These are phyloP conservation scores for Blastosporella zonata DNA, from an alignment of 1,284 basidiomycete genomes.

Conservation along the genomic window DNA sequence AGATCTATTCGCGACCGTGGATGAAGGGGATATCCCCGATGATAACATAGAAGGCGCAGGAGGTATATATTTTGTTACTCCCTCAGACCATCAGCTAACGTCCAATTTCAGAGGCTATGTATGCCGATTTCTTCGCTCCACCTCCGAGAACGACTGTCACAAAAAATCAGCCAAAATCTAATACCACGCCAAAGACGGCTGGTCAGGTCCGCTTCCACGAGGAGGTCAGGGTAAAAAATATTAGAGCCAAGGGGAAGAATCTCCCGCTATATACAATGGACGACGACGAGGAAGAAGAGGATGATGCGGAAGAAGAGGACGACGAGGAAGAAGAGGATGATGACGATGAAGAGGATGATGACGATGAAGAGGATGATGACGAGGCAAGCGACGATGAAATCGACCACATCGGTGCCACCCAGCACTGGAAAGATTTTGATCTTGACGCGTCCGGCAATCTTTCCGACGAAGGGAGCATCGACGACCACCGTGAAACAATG, in stretches of 20 bases:
- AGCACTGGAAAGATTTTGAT: not conserved
- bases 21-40: constrained; percentile 41
- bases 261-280: constrained; percentile 44
- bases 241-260: constrained; percentile 65
- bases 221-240: constrained; percentile 76
- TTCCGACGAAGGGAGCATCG: not conserved
- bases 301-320: constrained; percentile 28
- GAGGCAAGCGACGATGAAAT: not conserved
- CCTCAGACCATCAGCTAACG: constrained; percentile 6
- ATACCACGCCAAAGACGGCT: constrained; percentile 20
- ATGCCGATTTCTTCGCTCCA: constrained; percentile 73
- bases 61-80: constrained; percentile 31
- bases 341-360: constrained; percentile 6
- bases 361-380: not conserved
- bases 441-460: not conserved
- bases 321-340: constrained; percentile 23
- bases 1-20: constrained; percentile 71
- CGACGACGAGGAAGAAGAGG: constrained; percentile 33
- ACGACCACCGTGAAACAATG: constrained; percentile 36
- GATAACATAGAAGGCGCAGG: constrained; percentile 35
- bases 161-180: constrained; percentile 22
- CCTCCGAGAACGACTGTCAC: constrained; percentile 31
- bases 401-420: not conserved
- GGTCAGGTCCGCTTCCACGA: constrained; percentile 76
- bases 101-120: constrained; percentile 49